These are phyloP conservation scores for Canariomyces notabilis DNA, from an alignment of 2,329 filamentous ascomycete species.

Conservation along the genomic window DNA sequence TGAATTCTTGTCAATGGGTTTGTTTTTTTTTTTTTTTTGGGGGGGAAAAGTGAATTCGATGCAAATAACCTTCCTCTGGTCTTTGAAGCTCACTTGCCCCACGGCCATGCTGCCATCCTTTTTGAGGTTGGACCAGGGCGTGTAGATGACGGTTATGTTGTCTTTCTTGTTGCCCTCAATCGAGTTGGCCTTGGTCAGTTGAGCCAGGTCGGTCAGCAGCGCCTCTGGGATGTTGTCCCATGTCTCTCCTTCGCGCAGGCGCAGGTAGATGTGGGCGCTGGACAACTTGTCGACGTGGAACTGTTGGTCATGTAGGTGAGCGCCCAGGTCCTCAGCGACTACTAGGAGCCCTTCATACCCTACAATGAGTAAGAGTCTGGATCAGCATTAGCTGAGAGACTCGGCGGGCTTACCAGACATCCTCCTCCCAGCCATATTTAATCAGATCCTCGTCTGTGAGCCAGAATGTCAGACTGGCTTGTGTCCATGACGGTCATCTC, in stretches of 20 bases:
- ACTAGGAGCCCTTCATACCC: slow-evolving; percentile 28
- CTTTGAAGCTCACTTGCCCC: slow-evolving; percentile 92
- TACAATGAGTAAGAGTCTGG: slow-evolving; percentile 17
- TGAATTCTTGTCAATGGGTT: slow-evolving; percentile 27
- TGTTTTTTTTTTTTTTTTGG: too few species aligned
- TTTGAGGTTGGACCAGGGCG: slow-evolving; percentile 88
- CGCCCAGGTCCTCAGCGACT: neutral
- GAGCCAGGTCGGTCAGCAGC: slow-evolving; percentile 82
- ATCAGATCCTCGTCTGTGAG: slow-evolving; percentile 90
- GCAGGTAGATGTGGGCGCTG: slow-evolving; percentile 92
- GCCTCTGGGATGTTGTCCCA: slow-evolving; percentile 78
- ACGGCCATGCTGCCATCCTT: slow-evolving; percentile 95
- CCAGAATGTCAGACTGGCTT: neutral
- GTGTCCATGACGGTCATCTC: neutral
- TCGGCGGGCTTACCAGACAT: slow-evolving; percentile 68
- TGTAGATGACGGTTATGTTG: slow-evolving; percentile 95
- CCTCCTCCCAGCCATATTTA: slow-evolving; percentile 87
- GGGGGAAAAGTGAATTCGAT: too few species aligned
- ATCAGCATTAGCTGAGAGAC: neutral
- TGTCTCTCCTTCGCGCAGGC: slow-evolving; percentile 68
- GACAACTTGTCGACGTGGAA: slow-evolving; percentile 98
- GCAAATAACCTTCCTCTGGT: slow-evolving; percentile 67
- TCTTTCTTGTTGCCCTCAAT: slow-evolving; percentile 99
- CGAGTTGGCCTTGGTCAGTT: slow-evolving; percentile 96
- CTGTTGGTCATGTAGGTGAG: slow-evolving; percentile 37